Conservation (phyloP, 2,329 filamentous ascomycete species). For the Ophiostoma fasciatum region DNA sequence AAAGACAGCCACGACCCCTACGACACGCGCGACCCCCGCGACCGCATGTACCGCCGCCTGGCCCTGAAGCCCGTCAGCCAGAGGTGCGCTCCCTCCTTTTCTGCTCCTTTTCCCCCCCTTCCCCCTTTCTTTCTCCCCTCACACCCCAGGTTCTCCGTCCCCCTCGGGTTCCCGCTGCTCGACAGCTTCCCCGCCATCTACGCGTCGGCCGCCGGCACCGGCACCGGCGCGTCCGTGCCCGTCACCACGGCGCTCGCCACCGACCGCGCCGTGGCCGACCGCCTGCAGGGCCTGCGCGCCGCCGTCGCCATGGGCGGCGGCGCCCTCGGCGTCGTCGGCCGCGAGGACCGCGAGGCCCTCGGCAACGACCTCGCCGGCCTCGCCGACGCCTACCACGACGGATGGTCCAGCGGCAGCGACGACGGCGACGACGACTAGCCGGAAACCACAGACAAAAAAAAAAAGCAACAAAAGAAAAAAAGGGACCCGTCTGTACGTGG, state of each 20-base stretch:
- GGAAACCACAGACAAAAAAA: background rate
- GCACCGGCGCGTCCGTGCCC: slow-evolving; percentile 24
- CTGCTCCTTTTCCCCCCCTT: background rate
- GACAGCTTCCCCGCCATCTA: slow-evolving; percentile 77
- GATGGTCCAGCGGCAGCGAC: slow-evolving; percentile 68
- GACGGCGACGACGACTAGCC: slow-evolving; percentile 45
- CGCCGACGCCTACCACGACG: slow-evolving; percentile 76
- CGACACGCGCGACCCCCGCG: slow-evolving; percentile 3
- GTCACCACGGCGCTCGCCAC: slow-evolving; percentile 52
- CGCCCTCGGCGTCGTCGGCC: slow-evolving; percentile 38
- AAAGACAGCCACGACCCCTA: slow-evolving; percentile 1
- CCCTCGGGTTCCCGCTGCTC: slow-evolving; percentile 57
- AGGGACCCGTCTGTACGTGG: no score
- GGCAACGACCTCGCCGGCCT: slow-evolving; percentile 69
- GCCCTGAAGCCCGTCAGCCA: slow-evolving; percentile 17
- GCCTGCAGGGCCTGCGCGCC: slow-evolving; percentile 50
- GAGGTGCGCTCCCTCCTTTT: slow-evolving; percentile 4
- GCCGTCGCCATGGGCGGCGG: slow-evolving; percentile 31
- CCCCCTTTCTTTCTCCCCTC: no score
- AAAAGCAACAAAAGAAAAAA: background rate
- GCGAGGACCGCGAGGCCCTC: slow-evolving; percentile 76
- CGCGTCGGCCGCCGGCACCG: slow-evolving; percentile 23
- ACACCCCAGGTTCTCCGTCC: slow-evolving; percentile 29
- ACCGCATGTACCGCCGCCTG: slow-evolving; percentile 13
- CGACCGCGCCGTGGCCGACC: slow-evolving; percentile 55